Conservation (phyloP, 192 early-diverging fungal genomes). For the Coemansia sp. region DNA sequence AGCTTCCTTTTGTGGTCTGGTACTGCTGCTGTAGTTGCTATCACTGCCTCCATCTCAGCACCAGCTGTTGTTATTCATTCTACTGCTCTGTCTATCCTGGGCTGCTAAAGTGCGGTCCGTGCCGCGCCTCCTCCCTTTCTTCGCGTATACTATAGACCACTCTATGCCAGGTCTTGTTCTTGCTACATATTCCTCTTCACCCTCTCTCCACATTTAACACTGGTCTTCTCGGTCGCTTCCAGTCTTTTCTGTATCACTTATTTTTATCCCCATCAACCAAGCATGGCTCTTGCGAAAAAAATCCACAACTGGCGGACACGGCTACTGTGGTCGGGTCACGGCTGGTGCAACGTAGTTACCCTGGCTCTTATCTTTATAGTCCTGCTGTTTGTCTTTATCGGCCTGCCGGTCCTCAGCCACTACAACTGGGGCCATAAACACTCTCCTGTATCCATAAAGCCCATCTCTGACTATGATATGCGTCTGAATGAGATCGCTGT, state of each 20-base stretch:
- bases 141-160: neutral
- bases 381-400: constrained; percentile 54
- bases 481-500: constrained; percentile 20
- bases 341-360: constrained; percentile 56
- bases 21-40: neutral
- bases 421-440: constrained; percentile 48
- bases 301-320: constrained; percentile 39
- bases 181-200: neutral
- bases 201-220: neutral
- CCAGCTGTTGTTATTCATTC: neutral
- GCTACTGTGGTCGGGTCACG: constrained; percentile 51
- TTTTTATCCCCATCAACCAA: neutral
- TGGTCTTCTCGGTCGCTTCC: neutral
- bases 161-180: neutral
- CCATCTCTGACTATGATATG: constrained; percentile 47
- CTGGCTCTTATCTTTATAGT: constrained; percentile 41
- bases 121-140: neutral
- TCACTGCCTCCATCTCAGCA: no score
- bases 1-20: neutral
- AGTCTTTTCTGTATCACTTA: neutral
- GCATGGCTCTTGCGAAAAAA: constrained; percentile 35
- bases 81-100: neutral
- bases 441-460: constrained; percentile 2
- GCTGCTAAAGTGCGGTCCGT: neutral
- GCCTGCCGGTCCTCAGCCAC: constrained; percentile 50